Conservation (phyloP, 352 stramenopile genomes). For the Phytopythium boreale region DNA sequence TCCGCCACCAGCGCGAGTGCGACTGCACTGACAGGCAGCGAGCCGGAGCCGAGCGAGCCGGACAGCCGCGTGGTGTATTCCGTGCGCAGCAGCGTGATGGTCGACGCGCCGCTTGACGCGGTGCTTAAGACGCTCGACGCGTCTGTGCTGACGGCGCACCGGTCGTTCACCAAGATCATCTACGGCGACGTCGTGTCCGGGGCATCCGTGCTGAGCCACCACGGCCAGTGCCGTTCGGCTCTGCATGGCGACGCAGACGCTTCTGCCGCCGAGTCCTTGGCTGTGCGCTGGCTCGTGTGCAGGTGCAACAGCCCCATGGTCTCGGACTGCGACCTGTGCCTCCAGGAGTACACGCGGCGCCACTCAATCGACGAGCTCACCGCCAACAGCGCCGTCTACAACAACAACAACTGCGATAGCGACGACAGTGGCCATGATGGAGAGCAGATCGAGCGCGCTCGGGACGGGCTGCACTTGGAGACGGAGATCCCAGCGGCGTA, state of each 20-base stretch:
- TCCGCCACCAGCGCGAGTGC: neutral
- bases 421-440: constrained; percentile 6
- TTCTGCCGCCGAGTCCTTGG: constrained; percentile 39
- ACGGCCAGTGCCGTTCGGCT: constrained; percentile 9
- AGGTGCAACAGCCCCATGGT: constrained; percentile 61
- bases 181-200: constrained; percentile 69
- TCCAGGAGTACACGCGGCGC: constrained; percentile 69
- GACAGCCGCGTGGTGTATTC: constrained; percentile 19
- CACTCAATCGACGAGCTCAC: constrained; percentile 45
- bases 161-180: constrained; percentile 74
- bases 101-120: constrained; percentile 45
- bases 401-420: constrained; percentile 39
- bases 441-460: neutral
- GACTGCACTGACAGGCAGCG: neutral
- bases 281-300: constrained; percentile 70
- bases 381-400: constrained; percentile 24
- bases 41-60: neutral
- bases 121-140: constrained; percentile 66
- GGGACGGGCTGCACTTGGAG: constrained; percentile 14
- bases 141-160: constrained; percentile 46
- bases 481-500: constrained; percentile 48
- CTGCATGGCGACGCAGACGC: neutral
- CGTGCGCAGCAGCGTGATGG: constrained; percentile 54
- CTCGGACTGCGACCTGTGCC: constrained; percentile 68
- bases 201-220: constrained; percentile 71